Evolutionary conservation across 2,329 filamentous ascomycete species (phyloP).

Genomic region (Dactylellina drechsleri): DNA sequence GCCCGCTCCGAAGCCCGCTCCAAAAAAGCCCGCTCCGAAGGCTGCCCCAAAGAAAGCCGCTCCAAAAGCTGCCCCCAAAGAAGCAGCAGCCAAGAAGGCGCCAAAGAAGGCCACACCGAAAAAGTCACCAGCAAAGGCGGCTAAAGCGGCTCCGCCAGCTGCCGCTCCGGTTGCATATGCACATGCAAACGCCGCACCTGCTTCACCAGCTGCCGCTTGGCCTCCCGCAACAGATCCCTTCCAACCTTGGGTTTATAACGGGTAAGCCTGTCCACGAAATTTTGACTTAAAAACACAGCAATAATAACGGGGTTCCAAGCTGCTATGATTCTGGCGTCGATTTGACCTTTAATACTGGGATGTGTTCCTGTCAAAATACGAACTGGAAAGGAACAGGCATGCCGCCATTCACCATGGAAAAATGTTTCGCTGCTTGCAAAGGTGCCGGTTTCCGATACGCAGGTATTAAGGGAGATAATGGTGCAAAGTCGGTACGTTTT

Average conservation of each 20-base stretch:
- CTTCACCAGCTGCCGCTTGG: not conserved
- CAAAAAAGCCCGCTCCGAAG: not conserved
- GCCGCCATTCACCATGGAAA: slow-evolving; percentile 10
- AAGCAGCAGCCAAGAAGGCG: not conserved
- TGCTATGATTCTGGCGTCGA: not conserved
- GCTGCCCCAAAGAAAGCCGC: not conserved
- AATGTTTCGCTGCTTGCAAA: slow-evolving; percentile 18
- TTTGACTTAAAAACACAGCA: not conserved
- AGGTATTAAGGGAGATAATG: slow-evolving; percentile 22
- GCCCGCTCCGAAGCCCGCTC: not conserved
- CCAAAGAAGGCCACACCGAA: not conserved
- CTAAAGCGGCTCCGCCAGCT: not conserved
- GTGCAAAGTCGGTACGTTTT: slow-evolving; percentile 11
- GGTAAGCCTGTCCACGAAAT: not conserved
- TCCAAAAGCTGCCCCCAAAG: not conserved
- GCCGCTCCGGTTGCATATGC: not conserved
- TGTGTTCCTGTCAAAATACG: slow-evolving; percentile 12
- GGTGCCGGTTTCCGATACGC: slow-evolving; percentile 26
- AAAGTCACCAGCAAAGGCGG: not conserved
- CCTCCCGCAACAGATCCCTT: not conserved
- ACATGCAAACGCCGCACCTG: not conserved
- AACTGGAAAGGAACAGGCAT: not conserved
- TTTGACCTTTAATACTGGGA: slow-evolving; percentile 17
- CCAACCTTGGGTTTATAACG: not conserved
- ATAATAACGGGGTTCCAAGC: not conserved